Base-by-base conservation (phyloP, 345 rosid genomes). In the Moricandia moricandioides region DNA sequence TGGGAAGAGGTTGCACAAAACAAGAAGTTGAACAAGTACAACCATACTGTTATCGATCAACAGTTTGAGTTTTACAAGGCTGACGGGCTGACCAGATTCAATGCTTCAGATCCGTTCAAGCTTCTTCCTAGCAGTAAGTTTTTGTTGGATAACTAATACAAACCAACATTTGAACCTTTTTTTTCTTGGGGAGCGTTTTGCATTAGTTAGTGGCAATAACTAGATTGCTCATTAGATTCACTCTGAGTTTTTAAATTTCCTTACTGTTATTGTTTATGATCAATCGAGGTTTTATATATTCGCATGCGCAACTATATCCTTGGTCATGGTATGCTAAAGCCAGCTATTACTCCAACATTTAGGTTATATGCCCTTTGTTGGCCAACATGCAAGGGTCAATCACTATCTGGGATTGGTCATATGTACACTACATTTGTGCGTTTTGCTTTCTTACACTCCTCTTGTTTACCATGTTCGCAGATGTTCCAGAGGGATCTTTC, bases 1-100 rank as follows among this genome's bases (percentile, higher is more conserved):
- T 92, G 98, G 99, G 97, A 95, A 82, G 98, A 95, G 84, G 99
- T 95, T 69, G 89, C 85, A 16, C 99, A 89, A 70, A 95, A 95
- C 78, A 95, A 95, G 79, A 89, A 78, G 86, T 82, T 95, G 79
- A 95, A 95, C 85, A 95, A 92, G 81, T 95, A 95, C 78, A 92
- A 95, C 74, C 99, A 88, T 76, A 88, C 88, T 33, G 81, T 85
- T 70, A 95, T 92, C 47, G 91, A 95, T 71, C 81, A 95, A 66
- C 98, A 95, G 75, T 89, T 95, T 82, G 77, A 76, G 56, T 92
- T 86, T 84, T 95, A 95, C 85, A 88, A 81, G 83, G 77, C 92
- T 33, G 98, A 95, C 83, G 99, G 99, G 47, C 84, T 95, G 55
- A 84, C 80, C 76, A 86, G 85, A 82, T 95, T 90, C 73, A 79